Percentiles rank a stretch among this genome's conserved stretches.
Evolutionary conservation across 305 asterid species (phyloP).

Genomic region (Fraxinus paxiana): DNA sequence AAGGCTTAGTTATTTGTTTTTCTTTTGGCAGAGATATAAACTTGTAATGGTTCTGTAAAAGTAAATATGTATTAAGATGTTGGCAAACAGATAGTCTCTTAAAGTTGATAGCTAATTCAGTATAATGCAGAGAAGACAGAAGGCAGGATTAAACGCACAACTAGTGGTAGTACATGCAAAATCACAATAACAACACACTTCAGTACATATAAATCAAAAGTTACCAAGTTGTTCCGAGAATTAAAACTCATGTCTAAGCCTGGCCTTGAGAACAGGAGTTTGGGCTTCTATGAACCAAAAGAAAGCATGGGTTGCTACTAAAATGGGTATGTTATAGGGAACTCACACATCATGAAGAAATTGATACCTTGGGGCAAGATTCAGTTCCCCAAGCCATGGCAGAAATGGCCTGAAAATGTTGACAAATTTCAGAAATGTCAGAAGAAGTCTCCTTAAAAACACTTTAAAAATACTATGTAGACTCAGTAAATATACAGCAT

Average conservation of each 20-base stretch:
- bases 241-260: background rate
- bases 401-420: constrained; percentile 65
- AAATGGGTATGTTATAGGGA: background rate
- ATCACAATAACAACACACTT: background rate
- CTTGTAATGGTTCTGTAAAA: background rate
- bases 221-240: background rate
- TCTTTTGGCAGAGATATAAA: background rate
- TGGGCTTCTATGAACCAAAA: background rate
- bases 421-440: constrained; percentile 19
- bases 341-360: constrained; percentile 19
- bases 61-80: background rate
- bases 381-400: constrained; percentile 99
- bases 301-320: background rate
- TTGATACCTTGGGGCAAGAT: constrained; percentile 87
- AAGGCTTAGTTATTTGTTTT: background rate
- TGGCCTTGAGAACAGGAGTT: background rate
- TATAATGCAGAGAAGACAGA: background rate
- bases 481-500: background rate
- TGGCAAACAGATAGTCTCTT: background rate
- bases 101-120: background rate
- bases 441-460: constrained; percentile 12
- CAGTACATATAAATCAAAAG: background rate
- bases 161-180: background rate
- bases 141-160: background rate
- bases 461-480: background rate